Percentiles rank a stretch among this genome's conserved stretches.
These are phyloP conservation scores for Beta lomatogona DNA, from an alignment of 179 eudicot genomes.

Conservation along the genomic window DNA sequence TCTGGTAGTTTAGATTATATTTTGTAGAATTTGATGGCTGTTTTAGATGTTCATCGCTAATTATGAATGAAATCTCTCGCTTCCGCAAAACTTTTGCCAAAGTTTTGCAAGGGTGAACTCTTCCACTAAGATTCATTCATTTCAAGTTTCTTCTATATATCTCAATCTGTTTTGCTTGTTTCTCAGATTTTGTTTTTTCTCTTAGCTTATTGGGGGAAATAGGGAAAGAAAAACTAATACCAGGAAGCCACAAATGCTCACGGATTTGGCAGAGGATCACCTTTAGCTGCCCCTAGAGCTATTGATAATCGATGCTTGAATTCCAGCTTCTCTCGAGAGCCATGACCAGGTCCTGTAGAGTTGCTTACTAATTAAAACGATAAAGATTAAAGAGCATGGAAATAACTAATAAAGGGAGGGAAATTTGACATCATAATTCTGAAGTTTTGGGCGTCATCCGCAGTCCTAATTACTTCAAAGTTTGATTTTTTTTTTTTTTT, in stretches of 20 bases:
- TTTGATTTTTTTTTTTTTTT: too few relatives aligned
- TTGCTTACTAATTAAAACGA: slow-evolving; percentile 21
- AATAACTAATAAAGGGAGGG: neutral
- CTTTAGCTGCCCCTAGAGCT: slow-evolving; percentile 99
- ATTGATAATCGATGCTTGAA: slow-evolving; percentile 95
- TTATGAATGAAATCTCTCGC: neutral
- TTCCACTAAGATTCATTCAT: neutral
- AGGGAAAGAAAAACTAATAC: slow-evolving; percentile 65
- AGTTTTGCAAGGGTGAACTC: neutral
- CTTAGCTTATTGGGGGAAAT: slow-evolving; percentile 29
- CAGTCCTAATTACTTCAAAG: too few relatives aligned
- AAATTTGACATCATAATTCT: too few relatives aligned
- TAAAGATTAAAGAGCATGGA: neutral
- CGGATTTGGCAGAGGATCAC: slow-evolving; percentile 99
- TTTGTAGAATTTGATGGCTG: neutral
- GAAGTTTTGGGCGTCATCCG: too few relatives aligned
- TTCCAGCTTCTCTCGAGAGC: slow-evolving; percentile 84
- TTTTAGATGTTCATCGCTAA: neutral
- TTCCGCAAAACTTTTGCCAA: neutral
- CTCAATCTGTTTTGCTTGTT: neutral
- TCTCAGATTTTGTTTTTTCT: slow-evolving; percentile 7
- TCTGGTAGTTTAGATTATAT: neutral
- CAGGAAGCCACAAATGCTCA: slow-evolving; percentile 98
- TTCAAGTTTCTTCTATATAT: neutral
- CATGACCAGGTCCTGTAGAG: slow-evolving; percentile 66